Percentiles rank a stretch among this genome's conserved stretches.
Conservation (phyloP, 345 rosid species). For the Salix caprea region DNA sequence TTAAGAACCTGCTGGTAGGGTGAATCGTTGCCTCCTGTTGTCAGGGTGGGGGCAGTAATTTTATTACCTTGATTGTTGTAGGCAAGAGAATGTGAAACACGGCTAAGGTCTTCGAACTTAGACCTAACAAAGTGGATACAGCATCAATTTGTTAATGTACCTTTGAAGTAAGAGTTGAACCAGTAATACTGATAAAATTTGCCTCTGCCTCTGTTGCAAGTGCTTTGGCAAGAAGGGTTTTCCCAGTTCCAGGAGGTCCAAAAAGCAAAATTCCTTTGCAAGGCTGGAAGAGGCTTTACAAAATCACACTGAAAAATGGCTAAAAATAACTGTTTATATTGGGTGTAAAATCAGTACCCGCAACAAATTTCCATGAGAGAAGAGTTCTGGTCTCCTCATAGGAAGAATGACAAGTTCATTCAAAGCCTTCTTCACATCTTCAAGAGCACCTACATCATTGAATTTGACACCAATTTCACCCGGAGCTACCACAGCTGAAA, state of each 20-base stretch:
- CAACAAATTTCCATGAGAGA: conserved; percentile 82
- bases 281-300: conserved; percentile 48
- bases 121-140: not conserved
- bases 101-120: not conserved
- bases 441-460: conserved; percentile 94
- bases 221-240: conserved; percentile 93
- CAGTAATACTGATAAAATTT: conserved; percentile 94
- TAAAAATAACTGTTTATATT: not conserved
- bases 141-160: conserved; percentile 30
- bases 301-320: conserved; percentile 7
- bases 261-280: conserved; percentile 97
- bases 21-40: not conserved
- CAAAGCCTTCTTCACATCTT: conserved; percentile 86
- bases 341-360: conserved; percentile 47
- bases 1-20: not conserved
- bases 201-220: conserved; percentile 98
- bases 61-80: not conserved
- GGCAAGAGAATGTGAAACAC: not conserved
- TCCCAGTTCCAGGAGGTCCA: conserved; percentile 99
- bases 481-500: conserved; percentile 90
- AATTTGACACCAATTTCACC: conserved; percentile 91
- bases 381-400: conserved; percentile 93
- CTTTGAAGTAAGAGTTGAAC: conserved; percentile 97
- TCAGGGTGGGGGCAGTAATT: not conserved
- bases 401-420: conserved; percentile 98